Percentiles rank a stretch among this genome's conserved stretches.
phyloP scores from a whole-genome alignment of 352 stramenopile species.

The Chrysophaeum taylorii region DNA sequence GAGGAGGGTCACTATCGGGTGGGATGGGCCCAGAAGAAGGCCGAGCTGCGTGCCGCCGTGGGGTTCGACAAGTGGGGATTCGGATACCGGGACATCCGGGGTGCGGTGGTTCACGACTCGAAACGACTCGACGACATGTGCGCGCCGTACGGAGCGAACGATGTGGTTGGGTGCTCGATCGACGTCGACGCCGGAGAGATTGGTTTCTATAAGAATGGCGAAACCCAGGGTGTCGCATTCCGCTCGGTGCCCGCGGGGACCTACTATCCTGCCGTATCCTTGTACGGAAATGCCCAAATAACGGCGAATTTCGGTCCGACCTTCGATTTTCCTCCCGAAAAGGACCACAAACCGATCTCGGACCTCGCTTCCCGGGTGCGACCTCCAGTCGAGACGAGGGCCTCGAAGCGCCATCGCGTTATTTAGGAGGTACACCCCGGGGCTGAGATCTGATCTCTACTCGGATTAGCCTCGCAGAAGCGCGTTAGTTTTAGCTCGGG shows the following conservation, averaged over 20 bases:
- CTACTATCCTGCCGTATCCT: background rate
- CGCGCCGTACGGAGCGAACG: background rate
- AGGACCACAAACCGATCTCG: no score
- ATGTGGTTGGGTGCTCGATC: slow-evolving; percentile 10
- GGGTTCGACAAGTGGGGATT: background rate
- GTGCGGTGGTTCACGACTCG: background rate
- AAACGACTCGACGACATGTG: background rate
- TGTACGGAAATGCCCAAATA: background rate
- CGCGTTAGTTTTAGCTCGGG: no score
- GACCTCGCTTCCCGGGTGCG: no score
- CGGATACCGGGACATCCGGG: background rate
- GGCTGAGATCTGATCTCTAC: no score
- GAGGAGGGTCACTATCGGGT: background rate
- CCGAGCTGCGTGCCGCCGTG: background rate
- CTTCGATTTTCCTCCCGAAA: background rate
- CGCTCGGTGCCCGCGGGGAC: background rate
- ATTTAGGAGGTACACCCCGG: no score
- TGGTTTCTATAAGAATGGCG: slow-evolving; percentile 2
- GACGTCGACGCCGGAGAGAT: background rate
- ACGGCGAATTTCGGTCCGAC: background rate
- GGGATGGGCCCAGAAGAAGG: background rate
- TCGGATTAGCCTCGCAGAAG: no score
- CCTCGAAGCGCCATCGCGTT: no score
- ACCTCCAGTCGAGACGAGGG: no score
- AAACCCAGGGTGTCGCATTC: slow-evolving; percentile 9